A percentile compares a stretch with the other conserved stretches of the same genome.
These are phyloP conservation scores for Kandelia obovata DNA, from an alignment of 345 rosid species.

Conservation along the genomic window DNA sequence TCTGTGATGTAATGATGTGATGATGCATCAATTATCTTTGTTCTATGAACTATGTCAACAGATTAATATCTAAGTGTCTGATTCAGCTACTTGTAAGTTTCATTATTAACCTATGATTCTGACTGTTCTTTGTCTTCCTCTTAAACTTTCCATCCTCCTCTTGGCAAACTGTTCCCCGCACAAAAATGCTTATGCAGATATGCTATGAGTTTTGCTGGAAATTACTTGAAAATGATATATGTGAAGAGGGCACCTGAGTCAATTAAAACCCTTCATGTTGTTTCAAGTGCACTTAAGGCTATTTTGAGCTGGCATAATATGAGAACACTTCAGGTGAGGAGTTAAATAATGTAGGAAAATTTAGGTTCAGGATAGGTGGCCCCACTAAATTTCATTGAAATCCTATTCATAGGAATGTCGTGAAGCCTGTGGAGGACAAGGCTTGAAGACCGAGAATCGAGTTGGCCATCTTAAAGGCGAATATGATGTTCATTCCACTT, in stretches of 20 bases:
- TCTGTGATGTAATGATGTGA: background rate
- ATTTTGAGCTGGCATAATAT: conserved; percentile 80
- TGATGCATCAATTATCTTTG: background rate
- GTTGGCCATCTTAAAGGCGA: conserved; percentile 85
- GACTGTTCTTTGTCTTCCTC: background rate
- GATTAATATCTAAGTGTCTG: background rate
- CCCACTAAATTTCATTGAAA: conserved; percentile 1
- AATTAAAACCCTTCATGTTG: conserved; percentile 70
- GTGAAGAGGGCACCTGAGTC: conserved; percentile 78
- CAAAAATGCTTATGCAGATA: conserved; percentile 38
- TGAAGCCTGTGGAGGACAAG: conserved; percentile 98
- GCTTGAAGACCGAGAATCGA: conserved; percentile 81
- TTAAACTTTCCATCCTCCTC: background rate
- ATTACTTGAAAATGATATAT: conserved; percentile 69
- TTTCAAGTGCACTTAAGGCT: conserved; percentile 86
- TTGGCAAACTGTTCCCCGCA: background rate
- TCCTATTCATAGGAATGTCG: conserved; percentile 70
- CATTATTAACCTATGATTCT: background rate
- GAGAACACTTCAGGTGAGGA: conserved; percentile 85
- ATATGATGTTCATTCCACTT: conserved; percentile 84
- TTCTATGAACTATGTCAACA: background rate
- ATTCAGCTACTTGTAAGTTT: background rate
- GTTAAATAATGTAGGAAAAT: conserved; percentile 1
- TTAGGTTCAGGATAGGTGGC: background rate
- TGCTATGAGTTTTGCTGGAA: conserved; percentile 75